phyloP scores from a whole-genome alignment of 768 basidiomycete genomes.

The Chiua virens region DNA sequence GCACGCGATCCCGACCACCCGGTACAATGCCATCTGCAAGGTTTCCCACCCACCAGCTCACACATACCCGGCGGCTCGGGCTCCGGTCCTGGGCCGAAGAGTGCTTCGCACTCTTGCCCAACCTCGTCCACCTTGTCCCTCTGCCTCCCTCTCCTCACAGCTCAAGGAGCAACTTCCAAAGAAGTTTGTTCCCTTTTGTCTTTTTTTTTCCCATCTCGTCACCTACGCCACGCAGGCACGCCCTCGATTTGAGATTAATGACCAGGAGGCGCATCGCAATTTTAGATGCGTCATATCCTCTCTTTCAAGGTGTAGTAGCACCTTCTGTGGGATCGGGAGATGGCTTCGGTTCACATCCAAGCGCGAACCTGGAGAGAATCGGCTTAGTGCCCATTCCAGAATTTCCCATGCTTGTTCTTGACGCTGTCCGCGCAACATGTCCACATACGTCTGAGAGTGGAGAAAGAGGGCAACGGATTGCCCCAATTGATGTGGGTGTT shows the following conservation, averaged over 20 bases:
- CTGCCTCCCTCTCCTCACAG: no score
- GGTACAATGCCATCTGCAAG: no score
- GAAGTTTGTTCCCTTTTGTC: slow-evolving; percentile 42
- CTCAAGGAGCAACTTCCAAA: no score
- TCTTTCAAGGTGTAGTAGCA: slow-evolving; percentile 35
- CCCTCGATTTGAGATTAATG: slow-evolving; percentile 79
- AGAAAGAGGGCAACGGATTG: slow-evolving; percentile 39
- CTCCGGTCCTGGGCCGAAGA: no score
- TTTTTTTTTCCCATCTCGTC: background rate
- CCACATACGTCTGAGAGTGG: slow-evolving; percentile 6
- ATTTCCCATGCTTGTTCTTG: slow-evolving; percentile 50
- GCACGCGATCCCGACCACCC: no score
- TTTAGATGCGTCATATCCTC: slow-evolving; percentile 69
- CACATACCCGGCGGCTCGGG: no score
- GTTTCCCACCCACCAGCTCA: no score
- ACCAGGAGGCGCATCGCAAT: slow-evolving; percentile 62
- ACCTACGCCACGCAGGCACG: slow-evolving; percentile 49
- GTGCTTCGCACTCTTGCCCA: no score
- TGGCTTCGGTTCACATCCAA: background rate
- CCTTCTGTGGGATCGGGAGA: background rate
- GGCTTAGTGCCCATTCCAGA: slow-evolving; percentile 61
- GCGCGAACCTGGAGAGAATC: slow-evolving; percentile 16
- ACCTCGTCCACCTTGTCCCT: no score
- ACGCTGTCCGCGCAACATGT: slow-evolving; percentile 43
- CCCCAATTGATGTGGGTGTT: slow-evolving; percentile 60